Base-by-base conservation (phyloP, 768 basidiomycete genomes). In the Austroboletus eburneus region DNA sequence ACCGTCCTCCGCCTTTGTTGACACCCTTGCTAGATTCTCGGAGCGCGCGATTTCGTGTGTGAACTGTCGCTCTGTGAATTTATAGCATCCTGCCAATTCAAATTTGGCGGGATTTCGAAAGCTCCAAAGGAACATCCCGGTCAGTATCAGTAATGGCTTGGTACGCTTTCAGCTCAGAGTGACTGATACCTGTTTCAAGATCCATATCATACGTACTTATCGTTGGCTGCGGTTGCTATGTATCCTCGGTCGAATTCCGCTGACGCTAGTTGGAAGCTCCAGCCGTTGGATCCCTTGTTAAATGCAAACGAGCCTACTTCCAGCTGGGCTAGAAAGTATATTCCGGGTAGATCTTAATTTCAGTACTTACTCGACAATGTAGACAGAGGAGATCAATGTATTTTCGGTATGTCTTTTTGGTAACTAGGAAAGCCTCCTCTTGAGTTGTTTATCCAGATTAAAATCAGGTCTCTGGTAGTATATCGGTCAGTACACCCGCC, bases 151-250 rank as follows among this genome's bases (percentile, higher is more conserved):
- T n/a, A n/a, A n/a, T n/a, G n/a, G n/a, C 37, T 33, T 21, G 12
- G 29, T 16, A 32, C 8, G 13, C 22, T 39, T 7, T 33, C 35
- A 33, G 23, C 5, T 16, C 30, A 34, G 30, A 5, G 12, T 36
- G 8, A 21, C 46, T 64, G 43, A 58, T 52, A 13, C 35, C n/a
- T 23, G 35, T 49, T 50, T 25, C 20, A 58, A 87, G 95, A 99
- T 70, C 92, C 95, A 0, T 95, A 91, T 59, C 95, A 99, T 57
- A 96, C 94, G 0, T 98, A 97, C 63, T 72, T 97, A 24, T 81
- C 90, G 2, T 69, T 96, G 29, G 93, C 95, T 0, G 85, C 89
- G 0, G 57, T 94, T 17, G 74, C 90, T 2, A 74, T 94, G 58
- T 80, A 77, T 64, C 71, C 79, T 25, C 76, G 77, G n/a, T 54